phyloP scores from a whole-genome alignment of 2,329 filamentous ascomycete species.

The Diaporthe ilicicola region DNA sequence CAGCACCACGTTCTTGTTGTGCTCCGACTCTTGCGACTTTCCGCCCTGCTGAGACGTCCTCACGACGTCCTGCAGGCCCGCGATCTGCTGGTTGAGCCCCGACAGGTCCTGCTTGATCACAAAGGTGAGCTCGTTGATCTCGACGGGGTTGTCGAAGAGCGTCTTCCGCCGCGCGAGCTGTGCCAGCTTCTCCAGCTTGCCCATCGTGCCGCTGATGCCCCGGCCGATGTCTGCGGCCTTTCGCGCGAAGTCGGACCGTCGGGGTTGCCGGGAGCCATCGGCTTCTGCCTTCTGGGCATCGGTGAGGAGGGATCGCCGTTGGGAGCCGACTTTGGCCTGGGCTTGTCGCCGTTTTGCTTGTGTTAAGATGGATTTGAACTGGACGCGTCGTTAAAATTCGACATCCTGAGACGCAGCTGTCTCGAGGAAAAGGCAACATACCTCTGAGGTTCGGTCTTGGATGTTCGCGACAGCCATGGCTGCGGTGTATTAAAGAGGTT shows the following conservation, averaged over 20 bases:
- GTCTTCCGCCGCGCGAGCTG: constrained; percentile 96
- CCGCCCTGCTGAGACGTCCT: constrained; percentile 76
- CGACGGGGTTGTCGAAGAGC: constrained; percentile 96
- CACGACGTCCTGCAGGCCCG: constrained; percentile 75
- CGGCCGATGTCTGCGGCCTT: constrained; percentile 91
- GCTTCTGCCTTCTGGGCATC: constrained; percentile 75
- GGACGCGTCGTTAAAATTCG: background rate
- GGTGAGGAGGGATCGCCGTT: constrained; percentile 81
- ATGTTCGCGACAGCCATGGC: constrained; percentile 77
- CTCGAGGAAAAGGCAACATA: background rate
- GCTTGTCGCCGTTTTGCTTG: constrained; percentile 85
- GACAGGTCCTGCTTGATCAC: constrained; percentile 98
- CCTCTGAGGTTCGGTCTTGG: constrained; percentile 92
- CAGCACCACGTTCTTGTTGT: constrained; percentile 97
- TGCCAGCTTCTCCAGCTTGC: constrained; percentile 91
- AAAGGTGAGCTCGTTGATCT: constrained; percentile 96
- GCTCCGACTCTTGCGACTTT: constrained; percentile 85
- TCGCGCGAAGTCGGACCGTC: constrained; percentile 90
- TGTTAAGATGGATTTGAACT: constrained; percentile 86
- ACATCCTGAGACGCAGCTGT: background rate
- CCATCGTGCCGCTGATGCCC: constrained; percentile 91
- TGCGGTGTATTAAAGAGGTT: constrained; percentile 25
- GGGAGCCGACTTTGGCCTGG: constrained; percentile 77
- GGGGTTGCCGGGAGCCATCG: constrained; percentile 59
- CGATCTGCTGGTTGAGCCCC: constrained; percentile 84